Percentiles rank a stretch among this genome's conserved stretches.
phyloP scores from a whole-genome alignment of 306 rosid species.

The Citrullus amarus region DNA sequence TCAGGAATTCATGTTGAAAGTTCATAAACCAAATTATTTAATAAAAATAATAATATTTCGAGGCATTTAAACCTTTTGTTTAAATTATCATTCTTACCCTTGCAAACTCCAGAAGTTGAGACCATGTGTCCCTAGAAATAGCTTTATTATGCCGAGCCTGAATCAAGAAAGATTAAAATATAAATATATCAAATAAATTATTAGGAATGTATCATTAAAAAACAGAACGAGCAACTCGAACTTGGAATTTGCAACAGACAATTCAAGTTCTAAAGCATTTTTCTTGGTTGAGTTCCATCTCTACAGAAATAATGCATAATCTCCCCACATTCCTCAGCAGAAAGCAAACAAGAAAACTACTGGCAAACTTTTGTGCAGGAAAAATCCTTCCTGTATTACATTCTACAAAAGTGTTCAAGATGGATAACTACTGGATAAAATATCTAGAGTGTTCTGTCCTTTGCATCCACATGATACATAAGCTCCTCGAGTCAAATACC shows the following conservation, averaged over 20 bases:
- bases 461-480: not conserved
- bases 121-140: constrained; percentile 93
- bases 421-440: not conserved
- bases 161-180: constrained; percentile 9
- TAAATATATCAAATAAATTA: not conserved
- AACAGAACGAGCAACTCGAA: not conserved
- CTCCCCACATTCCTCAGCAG: not conserved
- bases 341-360: not conserved
- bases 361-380: not conserved
- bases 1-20: too few species aligned
- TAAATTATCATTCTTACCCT: constrained; percentile 37
- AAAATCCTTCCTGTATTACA: not conserved
- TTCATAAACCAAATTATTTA: too few species aligned
- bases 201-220: not conserved
- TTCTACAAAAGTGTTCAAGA: not conserved
- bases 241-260: not conserved
- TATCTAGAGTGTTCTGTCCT: not conserved
- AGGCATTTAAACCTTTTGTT: not conserved
- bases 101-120: constrained; percentile 97
- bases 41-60: too few species aligned
- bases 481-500: not conserved
- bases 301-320: not conserved
- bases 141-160: constrained; percentile 98
- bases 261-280: not conserved
- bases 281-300: not conserved